Evolutionary conservation across 2,329 filamentous ascomycete species (phyloP).

Genomic region (Coniella lustricola): DNA sequence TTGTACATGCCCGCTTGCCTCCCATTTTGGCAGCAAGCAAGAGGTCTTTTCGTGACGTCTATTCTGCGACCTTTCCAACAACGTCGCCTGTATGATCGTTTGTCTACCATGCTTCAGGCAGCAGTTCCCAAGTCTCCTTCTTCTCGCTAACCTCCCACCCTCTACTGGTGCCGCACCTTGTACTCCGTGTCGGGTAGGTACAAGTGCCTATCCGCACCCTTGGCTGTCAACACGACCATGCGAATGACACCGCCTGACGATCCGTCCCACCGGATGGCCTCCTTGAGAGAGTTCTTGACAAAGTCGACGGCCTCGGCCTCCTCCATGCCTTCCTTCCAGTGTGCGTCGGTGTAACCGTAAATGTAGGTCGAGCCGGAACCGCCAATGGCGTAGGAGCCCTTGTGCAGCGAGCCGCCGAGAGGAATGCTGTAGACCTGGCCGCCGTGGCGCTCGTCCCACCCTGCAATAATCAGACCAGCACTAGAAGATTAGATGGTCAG

Average conservation of each 20-base stretch:
- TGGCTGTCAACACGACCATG: conserved; percentile 89
- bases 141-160: conserved; percentile 8
- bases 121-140: not conserved
- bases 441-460: conserved; percentile 90
- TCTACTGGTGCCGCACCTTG: conserved; percentile 59
- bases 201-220: conserved; percentile 85
- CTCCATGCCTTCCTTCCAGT: conserved; percentile 94
- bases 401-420: conserved; percentile 92
- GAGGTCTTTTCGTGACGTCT: not conserved
- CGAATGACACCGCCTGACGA: conserved; percentile 97
- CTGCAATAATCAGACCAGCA: conserved; percentile 96
- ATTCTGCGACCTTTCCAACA: not conserved
- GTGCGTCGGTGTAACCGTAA: conserved; percentile 94
- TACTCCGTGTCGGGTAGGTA: conserved; percentile 94
- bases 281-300: conserved; percentile 81
- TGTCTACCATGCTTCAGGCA: too few species aligned
- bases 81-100: too few species aligned
- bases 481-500: conserved; percentile 37
- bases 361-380: conserved; percentile 98
- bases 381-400: conserved; percentile 91
- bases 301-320: conserved; percentile 86
- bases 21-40: not conserved
- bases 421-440: conserved; percentile 98
- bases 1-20: conserved; percentile 4
- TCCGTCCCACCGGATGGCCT: conserved; percentile 99